Base-by-base conservation (phyloP, 1,284 basidiomycete species). In the Macrocystidia cucumis region DNA sequence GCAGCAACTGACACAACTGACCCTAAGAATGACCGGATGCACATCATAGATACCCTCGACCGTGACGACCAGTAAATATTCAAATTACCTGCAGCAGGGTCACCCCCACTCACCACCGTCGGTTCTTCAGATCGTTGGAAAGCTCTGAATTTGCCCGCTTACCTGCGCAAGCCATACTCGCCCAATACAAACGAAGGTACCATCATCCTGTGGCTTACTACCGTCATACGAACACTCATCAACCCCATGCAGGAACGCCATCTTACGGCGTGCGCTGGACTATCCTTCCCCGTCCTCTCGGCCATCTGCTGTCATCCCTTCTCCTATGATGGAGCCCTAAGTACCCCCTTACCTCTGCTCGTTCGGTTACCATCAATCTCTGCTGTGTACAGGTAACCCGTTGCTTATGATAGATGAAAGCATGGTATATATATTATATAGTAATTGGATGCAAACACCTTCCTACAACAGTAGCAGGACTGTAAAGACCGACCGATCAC, bases 121-220 rank as follows among this genome's bases (percentile, higher is more conserved):
- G n/a, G 7, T 29, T 37, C 34, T 32, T 5, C 34, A 63, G 60
- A 29, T 38, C 45, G 19, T 44, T 58, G 32, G 60, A 64, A 33
- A 54, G 55, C 13, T 62, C 64, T 11, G 59, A 67, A 29, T 51
- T 57, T 9, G 67, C 71, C 35, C 56, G 61, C 9, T 68, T 65
- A 37, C 60, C 69, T 20, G 67, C 75, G 5, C 66, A 67, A 19
- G 51, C 57, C 6, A 57, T 70, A 20, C 55, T 86, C 9, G 52
- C 70, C 2, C 71, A 69, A 40, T 85, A 78, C 54, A 82, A 76
- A 51, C 71, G 78, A 45, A 73, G 79, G 82, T 78, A 46, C 21
- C n/a, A 19, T 26, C 13, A 4, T 36, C n/a, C 13, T 22, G 17
- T 33, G 31, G 16, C 12, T 32, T 21, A 23, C 28, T 19, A 7